These are phyloP conservation scores for Pseudisothecium myosuroides DNA, from an alignment of 225 moss, liverwort and hornwort species.

Conservation along the genomic window DNA sequence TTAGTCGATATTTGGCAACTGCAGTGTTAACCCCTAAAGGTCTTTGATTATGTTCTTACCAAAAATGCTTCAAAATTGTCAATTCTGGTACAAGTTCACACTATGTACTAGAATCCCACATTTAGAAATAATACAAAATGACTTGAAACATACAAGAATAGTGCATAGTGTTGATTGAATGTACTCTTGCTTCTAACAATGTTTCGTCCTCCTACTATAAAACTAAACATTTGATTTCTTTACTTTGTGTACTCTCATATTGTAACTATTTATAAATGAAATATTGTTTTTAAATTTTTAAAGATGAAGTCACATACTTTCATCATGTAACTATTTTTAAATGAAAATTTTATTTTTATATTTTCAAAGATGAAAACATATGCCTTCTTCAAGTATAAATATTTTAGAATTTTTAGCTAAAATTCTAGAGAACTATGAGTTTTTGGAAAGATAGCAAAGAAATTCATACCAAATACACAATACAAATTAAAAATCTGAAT, in stretches of 20 bases:
- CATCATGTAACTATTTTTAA: no score
- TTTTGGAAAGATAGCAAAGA: neutral
- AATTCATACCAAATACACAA: neutral
- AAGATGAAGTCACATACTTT: no score
- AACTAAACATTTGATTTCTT: neutral
- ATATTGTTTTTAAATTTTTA: no score
- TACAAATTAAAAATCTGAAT: neutral
- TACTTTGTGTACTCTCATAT: neutral
- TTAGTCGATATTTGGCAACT: neutral
- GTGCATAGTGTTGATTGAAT: no score
- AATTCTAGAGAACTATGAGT: neutral
- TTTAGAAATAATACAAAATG: no score
- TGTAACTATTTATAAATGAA: neutral
- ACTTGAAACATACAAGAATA: no score
- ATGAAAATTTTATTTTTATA: neutral
- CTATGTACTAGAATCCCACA: no score
- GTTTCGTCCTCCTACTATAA: no score
- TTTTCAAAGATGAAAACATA: neutral
- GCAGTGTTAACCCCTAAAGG: neutral
- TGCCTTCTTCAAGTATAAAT: neutral
- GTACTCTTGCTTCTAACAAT: no score
- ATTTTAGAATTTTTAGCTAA: neutral
- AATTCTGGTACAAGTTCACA: no score
- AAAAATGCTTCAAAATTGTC: no score
- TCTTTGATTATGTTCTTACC: no score